Evolutionary conservation across 768 basidiomycete species (phyloP).

Genomic region (Suillus lakei): DNA sequence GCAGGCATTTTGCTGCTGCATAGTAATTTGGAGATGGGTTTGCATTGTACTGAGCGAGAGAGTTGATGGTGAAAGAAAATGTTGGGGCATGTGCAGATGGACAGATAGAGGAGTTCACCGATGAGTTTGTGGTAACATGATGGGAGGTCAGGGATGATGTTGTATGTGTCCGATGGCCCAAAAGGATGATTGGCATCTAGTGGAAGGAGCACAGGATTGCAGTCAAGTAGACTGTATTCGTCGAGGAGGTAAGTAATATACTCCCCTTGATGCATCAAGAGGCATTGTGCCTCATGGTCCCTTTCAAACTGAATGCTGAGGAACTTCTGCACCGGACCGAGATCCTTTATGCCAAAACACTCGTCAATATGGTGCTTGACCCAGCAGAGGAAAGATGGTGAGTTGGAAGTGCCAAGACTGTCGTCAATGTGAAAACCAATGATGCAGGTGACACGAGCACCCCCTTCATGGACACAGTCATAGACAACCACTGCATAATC

Average conservation of each 20-base stretch:
- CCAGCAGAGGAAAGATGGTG: not conserved
- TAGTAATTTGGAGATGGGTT: too few relatives aligned
- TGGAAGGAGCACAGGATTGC: not conserved
- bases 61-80: slow-evolving; percentile 17
- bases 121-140: not conserved
- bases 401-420: not conserved
- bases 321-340: not conserved
- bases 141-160: not conserved
- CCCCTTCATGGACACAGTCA: too few relatives aligned
- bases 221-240: not conserved
- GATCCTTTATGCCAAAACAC: not conserved
- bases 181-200: not conserved
- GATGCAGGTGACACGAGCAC: not conserved
- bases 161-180: not conserved
- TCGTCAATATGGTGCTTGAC: not conserved
- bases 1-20: too few relatives aligned
- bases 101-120: not conserved
- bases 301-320: not conserved
- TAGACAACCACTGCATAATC: slow-evolving; percentile 2
- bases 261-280: not conserved
- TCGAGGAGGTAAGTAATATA: not conserved
- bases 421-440: not conserved
- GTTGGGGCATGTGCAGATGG: slow-evolving; percentile 36
- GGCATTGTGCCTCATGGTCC: not conserved
- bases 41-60: too few relatives aligned